Conservation (phyloP, 2,329 filamentous ascomycete species). For the Ophiostoma sp. region DNA sequence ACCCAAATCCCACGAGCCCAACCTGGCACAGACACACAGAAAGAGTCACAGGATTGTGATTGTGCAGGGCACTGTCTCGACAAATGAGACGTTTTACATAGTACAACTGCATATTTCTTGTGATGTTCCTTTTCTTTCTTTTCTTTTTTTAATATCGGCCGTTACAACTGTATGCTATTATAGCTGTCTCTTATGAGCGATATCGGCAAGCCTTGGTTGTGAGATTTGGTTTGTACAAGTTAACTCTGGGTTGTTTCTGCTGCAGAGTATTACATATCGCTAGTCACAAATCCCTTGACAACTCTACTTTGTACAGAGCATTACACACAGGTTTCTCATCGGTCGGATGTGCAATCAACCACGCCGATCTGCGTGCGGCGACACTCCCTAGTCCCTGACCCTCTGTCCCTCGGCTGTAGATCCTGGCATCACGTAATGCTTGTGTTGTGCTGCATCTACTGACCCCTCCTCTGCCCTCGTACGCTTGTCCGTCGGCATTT, state of each 20-base stretch:
- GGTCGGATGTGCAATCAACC: neutral
- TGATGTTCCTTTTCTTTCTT: too few relatives aligned
- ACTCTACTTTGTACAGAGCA: neutral
- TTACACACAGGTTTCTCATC: too few relatives aligned
- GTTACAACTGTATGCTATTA: neutral
- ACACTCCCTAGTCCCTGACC: neutral
- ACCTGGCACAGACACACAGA: neutral
- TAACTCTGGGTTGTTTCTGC: neutral
- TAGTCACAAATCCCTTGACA: neutral
- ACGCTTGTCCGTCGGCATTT: neutral
- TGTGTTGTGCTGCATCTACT: neutral
- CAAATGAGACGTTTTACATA: neutral
- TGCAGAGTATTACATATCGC: neutral
- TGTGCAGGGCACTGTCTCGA: neutral
- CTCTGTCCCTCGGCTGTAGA: neutral
- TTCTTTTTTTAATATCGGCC: neutral
- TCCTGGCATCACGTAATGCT: slow-evolving; percentile 1
- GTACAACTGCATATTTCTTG: neutral
- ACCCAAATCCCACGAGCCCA: slow-evolving; percentile 9
- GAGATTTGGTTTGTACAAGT: neutral
- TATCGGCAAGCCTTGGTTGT: neutral
- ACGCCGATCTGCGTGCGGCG: neutral
- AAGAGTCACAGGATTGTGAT: neutral
- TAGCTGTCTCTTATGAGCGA: neutral
- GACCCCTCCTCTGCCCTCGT: neutral